phyloP scores from a whole-genome alignment of 495 filamentous ascomycete species.

The Talaromyces liani region DNA sequence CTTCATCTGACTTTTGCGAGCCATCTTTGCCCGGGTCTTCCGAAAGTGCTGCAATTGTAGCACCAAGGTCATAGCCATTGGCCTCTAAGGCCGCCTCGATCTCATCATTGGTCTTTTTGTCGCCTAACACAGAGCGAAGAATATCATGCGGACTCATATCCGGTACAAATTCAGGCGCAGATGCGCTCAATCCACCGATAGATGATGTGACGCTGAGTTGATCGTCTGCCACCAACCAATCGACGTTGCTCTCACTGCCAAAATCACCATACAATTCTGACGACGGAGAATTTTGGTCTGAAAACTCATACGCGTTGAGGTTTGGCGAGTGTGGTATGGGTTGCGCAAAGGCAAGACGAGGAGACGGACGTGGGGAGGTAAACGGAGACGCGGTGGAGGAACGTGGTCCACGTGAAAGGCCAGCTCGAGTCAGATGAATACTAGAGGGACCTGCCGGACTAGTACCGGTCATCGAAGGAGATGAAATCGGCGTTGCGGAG shows the following conservation, averaged over 20 bases:
- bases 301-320: conserved; percentile 89
- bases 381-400: conserved; percentile 69
- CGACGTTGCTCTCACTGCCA: conserved; percentile 80
- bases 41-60: conserved; percentile 82
- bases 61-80: conserved; percentile 86
- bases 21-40: conserved; percentile 40
- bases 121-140: conserved; percentile 87
- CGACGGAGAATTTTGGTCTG: conserved; percentile 56
- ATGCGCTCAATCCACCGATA: conserved; percentile 64
- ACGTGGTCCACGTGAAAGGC: conserved; percentile 54
- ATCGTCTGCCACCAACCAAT: conserved; percentile 94
- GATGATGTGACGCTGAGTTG: conserved; percentile 69
- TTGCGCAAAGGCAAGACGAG: conserved; percentile 80
- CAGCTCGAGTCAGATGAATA: conserved; percentile 60
- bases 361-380: conserved; percentile 87
- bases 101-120: conserved; percentile 84
- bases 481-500: conserved; percentile 69
- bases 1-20: conserved; percentile 28
- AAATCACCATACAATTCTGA: conserved; percentile 86
- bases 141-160: conserved; percentile 99
- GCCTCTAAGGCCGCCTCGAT: conserved; percentile 81
- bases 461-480: conserved; percentile 65
- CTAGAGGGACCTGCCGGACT: conserved; percentile 75
- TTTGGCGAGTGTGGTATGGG: conserved; percentile 97
- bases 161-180: conserved; percentile 70